A percentile compares a stretch with the other conserved stretches of the same genome.
Evolutionary conservation across 164 flowering plant species (phyloP).

Genomic region (Paratinospora sagittata): DNA sequence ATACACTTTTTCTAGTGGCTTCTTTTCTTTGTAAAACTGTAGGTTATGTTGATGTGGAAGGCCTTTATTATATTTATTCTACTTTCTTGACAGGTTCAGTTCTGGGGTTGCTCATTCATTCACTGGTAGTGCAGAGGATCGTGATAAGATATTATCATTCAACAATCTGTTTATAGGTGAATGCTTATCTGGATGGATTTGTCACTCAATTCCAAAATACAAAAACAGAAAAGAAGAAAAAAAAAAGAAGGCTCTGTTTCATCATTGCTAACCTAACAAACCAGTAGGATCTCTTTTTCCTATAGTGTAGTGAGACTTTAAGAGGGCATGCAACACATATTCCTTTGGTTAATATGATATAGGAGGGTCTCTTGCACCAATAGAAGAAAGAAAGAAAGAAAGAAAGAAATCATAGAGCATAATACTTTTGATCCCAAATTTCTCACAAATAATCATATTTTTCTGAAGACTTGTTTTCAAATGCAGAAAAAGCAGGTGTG

Average conservation of each 20-base stretch:
- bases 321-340: neutral
- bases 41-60: constrained; percentile 2
- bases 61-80: constrained; percentile 7
- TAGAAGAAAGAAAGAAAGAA: neutral
- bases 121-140: constrained; percentile 80
- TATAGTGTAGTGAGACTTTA: neutral
- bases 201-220: neutral
- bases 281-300: neutral
- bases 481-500: too few relatives aligned
- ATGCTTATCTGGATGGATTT: neutral
- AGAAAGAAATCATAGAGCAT: neutral
- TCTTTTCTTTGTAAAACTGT: neutral
- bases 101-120: constrained; percentile 93
- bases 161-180: constrained; percentile 73
- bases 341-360: neutral
- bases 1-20: neutral
- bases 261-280: neutral
- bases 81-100: constrained; percentile 41
- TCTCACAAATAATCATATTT: too few relatives aligned
- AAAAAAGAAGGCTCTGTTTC: neutral
- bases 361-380: neutral
- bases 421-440: neutral
- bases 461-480: too few relatives aligned
- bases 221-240: neutral
- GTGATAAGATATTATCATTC: constrained; percentile 69